Evolutionary conservation across 306 rosid species (phyloP), one percentile per base, ranked within the genome.

Genomic region (Abrus precatorius): DNA sequence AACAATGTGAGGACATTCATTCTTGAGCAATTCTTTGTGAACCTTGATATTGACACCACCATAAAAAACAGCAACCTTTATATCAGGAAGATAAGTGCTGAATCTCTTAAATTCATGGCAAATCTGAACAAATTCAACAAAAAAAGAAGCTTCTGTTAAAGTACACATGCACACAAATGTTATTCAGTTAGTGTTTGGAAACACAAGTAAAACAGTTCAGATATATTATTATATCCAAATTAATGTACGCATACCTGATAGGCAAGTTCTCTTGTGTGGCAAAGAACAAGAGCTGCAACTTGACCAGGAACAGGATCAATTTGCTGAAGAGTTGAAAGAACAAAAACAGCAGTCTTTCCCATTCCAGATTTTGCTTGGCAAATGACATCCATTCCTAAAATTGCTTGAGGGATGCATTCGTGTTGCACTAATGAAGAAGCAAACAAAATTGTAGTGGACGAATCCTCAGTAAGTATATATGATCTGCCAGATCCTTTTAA

Each of bases 341-440:
- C 92, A 88, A 90, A 90, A 68, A 92, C 94, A 8, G 94, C 91
- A 41, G 92, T 92, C 84, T 92, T 92, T 27, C 94, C 97, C 94
- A 87, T 88, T 65, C 92, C 92, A 81, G 94, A 90, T 84, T 92
- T 90, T 8, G 94, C 92, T 88, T 88, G 92, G 85, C 92, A 92
- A 72, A 90, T 75, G 74, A 90, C 94, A 84, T 90, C 91, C 94
- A 87, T 92, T 80, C 94, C 94, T 77, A 90, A 78, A 62, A 92
- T 92, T 69, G 92, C 97, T 87, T 88, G 97, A 74, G 94, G 92
- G 87, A 88, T 90, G 87, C 97, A 90, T 76, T 90, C 94, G 0
- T 92, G 94, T 92, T 90, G 94, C 85, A 88, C 92, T 88, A 66
- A 84, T 88, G 92, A 92, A 82, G 90, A 85, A 85, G 78, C 74